Percentiles rank a stretch among this genome's conserved stretches.
Evolutionary conservation across 129 eudicot genomes (phyloP).

Genomic region (Silybum marianum): DNA sequence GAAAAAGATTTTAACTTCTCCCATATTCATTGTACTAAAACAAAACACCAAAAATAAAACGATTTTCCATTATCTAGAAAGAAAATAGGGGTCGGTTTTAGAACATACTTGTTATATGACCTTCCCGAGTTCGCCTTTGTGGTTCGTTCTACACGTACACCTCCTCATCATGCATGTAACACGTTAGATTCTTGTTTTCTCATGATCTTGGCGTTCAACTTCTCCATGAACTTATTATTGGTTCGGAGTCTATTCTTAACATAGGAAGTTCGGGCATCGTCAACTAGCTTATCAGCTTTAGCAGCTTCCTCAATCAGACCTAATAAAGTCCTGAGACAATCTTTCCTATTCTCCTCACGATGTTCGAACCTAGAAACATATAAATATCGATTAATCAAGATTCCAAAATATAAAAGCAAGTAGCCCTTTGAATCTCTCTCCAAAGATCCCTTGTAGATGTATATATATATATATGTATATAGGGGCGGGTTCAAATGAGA

Average conservation of each 20-base stretch:
- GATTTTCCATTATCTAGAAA: constrained; percentile 10
- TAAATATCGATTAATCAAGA: constrained; percentile 6
- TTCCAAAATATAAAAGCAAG: neutral
- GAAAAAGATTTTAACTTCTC: constrained; percentile 5
- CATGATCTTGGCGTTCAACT: constrained; percentile 59
- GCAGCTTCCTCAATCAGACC: constrained; percentile 88
- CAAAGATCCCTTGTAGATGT: neutral
- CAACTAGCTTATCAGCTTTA: constrained; percentile 69
- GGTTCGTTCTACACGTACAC: constrained; percentile 7
- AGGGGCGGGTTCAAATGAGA: too few relatives aligned
- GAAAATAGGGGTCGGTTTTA: neutral
- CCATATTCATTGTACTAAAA: neutral
- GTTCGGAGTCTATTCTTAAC: constrained; percentile 75
- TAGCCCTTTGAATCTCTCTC: neutral
- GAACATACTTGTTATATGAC: neutral
- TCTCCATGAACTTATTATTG: constrained; percentile 72
- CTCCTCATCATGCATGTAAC: constrained; percentile 40
- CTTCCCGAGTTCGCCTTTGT: neutral
- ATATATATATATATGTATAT: too few relatives aligned
- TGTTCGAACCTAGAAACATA: constrained; percentile 72
- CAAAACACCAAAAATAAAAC: constrained; percentile 17
- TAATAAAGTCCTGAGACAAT: constrained; percentile 84
- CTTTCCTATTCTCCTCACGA: constrained; percentile 97
- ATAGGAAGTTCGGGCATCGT: constrained; percentile 57
- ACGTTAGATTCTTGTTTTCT: constrained; percentile 26